phyloP scores from a whole-genome alignment of 169 alveolate species.

The Babesia ovis region DNA sequence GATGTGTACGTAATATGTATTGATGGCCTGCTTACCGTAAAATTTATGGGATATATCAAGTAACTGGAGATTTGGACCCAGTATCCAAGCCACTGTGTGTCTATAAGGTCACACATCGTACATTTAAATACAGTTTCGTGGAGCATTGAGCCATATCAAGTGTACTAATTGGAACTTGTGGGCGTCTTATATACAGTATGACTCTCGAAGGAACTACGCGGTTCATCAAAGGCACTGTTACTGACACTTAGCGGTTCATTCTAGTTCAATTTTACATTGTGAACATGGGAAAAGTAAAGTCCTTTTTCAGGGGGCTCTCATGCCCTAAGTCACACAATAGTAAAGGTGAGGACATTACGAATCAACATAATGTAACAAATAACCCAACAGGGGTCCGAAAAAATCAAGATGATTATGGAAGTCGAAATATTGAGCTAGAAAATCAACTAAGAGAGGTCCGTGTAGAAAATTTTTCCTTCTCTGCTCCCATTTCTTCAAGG shows the following conservation, averaged over 20 bases:
- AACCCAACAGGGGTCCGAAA: constrained; percentile 6
- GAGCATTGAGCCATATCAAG: background rate
- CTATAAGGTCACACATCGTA: background rate
- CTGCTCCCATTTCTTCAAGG: background rate
- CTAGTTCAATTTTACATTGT: too few species aligned
- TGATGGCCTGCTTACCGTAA: too few species aligned
- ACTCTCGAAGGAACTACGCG: background rate
- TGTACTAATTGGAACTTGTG: background rate
- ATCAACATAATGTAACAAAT: background rate
- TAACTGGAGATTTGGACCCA: too few species aligned
- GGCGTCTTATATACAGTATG: background rate
- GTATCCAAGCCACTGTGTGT: too few species aligned
- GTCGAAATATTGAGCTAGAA: background rate
- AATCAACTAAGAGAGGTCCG: background rate
- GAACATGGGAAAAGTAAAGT: constrained; percentile 31
- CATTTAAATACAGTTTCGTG: background rate
- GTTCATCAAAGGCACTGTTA: background rate
- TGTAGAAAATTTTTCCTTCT: constrained; percentile 19
- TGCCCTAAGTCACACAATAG: constrained; percentile 34
- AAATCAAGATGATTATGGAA: background rate
- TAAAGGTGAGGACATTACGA: constrained; percentile 6
- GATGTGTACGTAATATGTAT: too few species aligned
- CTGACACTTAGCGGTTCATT: background rate
- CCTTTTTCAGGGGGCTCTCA: constrained; percentile 46
- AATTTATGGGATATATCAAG: too few species aligned